Evolutionary conservation across 371 early-diverging fungal genomes (phyloP), one percentile per base, ranked within the genome.

Genomic region (Mucor plumbeus): DNA sequence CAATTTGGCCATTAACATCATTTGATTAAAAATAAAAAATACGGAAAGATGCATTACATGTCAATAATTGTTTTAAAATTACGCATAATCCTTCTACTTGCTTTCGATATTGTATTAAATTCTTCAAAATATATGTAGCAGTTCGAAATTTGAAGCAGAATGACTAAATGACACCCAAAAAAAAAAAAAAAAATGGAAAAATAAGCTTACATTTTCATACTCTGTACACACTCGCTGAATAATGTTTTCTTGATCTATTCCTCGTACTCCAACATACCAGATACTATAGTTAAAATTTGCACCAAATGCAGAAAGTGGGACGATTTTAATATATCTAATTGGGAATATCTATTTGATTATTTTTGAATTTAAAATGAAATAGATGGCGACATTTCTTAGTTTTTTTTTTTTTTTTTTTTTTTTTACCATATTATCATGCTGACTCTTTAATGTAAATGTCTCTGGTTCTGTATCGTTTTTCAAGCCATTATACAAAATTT

Each of bases 281-380:
- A 99, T 91, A 61, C 92, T 91, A 77, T 94, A 97, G 77, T 95
- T 96, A 79, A 98, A 97, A 73, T 94, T 96, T 61, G 93, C 85
- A 11, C 95, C 97, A 87, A 91, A 94, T 4, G 98, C 92, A 58
- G 93, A 78, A 47, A 96, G 76, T 21, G 99, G 99, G 21, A 91
- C 92, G 41, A 99, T 96, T 84, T 95, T 96, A 64, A 99, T 88
- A 71, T 92, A 97, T 68, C 88, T 91, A 57, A 91, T 89, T 53
- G 91, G 98, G 67, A 93, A 94, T 43, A 86, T 71, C 91, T 88
- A 65, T 59, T 14, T 7, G 1, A 6, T 10, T 50, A 26, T 19
- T 40, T 35, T 57, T 39, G 61, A 56, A 33, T 33, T 11, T 34
- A 41, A 26, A 1, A 26, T 26, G 26, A 26, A 26, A 26, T 26